A percentile compares a stretch with the other conserved stretches of the same genome.
Conservation (phyloP, 2,329 filamentous ascomycete species). For the Fusarium begoniae region DNA sequence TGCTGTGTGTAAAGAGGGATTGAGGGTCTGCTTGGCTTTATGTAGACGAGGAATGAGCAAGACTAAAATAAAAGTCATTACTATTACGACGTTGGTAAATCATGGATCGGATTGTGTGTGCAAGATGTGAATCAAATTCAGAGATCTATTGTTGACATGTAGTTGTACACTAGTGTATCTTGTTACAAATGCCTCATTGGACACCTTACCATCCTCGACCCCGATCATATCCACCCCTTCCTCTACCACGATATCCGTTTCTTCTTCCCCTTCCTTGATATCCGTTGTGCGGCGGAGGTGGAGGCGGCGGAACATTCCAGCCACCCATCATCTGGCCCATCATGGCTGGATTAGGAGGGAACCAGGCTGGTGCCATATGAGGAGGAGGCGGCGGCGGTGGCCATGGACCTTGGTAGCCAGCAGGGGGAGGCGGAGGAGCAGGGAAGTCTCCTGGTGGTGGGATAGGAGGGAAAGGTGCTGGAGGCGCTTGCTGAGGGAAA, state of each 20-base stretch:
- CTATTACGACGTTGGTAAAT: conserved; percentile 23
- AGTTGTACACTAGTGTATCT: neutral
- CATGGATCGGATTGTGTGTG: neutral
- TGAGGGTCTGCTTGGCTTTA: conserved; percentile 38
- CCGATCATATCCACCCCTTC: conserved; percentile 46
- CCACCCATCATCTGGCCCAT: conserved; percentile 41
- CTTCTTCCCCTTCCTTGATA: conserved; percentile 39
- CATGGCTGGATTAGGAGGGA: conserved; percentile 40
- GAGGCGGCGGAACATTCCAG: conserved; percentile 40
- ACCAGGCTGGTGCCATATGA: conserved; percentile 41
- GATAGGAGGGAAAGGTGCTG: conserved; percentile 30
- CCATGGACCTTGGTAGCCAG: conserved; percentile 54
- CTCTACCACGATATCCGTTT: conserved; percentile 41
- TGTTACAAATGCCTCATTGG: neutral
- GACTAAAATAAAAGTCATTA: conserved; percentile 44
- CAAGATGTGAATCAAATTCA: neutral
- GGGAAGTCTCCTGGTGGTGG: conserved; percentile 29
- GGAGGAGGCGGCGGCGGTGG: conserved; percentile 51
- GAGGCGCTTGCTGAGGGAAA: conserved; percentile 36
- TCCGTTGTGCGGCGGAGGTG: conserved; percentile 34
- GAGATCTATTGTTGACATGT: neutral
- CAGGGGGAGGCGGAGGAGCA: conserved; percentile 36
- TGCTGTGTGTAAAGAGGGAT: conserved; percentile 13
- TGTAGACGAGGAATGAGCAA: conserved; percentile 45
- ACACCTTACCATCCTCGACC: conserved; percentile 40